Evolutionary conservation across 345 rosid species (phyloP).

Genomic region (Salix suchowensis): DNA sequence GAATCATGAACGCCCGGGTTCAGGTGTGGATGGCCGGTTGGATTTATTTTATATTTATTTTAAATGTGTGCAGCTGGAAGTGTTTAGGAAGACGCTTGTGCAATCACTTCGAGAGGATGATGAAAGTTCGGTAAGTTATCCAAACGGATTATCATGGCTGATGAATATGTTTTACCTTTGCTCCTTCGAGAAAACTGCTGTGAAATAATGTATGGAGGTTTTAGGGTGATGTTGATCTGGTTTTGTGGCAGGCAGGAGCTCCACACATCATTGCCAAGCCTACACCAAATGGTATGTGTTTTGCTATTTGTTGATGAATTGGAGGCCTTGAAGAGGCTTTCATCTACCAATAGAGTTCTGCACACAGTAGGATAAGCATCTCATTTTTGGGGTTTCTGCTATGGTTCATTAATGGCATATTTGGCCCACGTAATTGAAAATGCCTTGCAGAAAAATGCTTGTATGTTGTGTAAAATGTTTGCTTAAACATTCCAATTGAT

Average conservation of each 20-base stretch:
- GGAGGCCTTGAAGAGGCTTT: background rate
- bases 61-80: constrained; percentile 62
- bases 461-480: background rate
- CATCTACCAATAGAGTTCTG: too few species aligned
- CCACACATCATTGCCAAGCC: constrained; percentile 66
- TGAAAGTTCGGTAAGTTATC: constrained; percentile 48
- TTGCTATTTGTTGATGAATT: background rate
- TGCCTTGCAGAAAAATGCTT: too few species aligned
- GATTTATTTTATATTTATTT: background rate
- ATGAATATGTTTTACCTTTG: background rate
- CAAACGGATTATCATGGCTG: background rate
- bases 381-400: background rate
- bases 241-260: constrained; percentile 47
- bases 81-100: constrained; percentile 87
- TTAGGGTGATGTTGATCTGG: background rate
- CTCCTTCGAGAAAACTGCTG: background rate
- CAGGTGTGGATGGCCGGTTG: too few species aligned
- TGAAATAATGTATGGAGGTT: constrained; percentile 2
- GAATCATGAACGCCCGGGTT: too few species aligned
- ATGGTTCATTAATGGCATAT: too few species aligned
- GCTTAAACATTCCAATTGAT: background rate
- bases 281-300: constrained; percentile 52
- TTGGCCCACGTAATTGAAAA: too few species aligned
- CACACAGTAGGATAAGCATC: background rate
- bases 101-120: constrained; percentile 86